Base-by-base conservation (phyloP, 306 rosid species). In the Betula pendula region DNA sequence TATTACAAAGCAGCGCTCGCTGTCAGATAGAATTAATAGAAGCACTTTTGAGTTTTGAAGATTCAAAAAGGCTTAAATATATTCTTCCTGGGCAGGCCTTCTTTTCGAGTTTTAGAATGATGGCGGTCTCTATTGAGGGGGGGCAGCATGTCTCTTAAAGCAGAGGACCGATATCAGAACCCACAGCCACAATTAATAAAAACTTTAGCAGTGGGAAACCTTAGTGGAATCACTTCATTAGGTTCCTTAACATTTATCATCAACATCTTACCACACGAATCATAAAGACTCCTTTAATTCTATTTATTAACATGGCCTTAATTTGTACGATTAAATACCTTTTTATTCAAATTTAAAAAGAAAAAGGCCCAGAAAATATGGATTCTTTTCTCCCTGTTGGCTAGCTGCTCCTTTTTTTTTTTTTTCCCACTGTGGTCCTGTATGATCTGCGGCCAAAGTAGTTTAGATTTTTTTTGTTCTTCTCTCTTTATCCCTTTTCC, bases 71-170 rank as follows among this genome's bases (percentile, higher is more conserved):
- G 5, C 35, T 53, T 53, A 20, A 14, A 73, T 38, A 80, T 87
- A 76, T 77, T 83, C 80, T 72, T 74, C 59, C 65, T 67, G 66
- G 52, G 74, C 52, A 80, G 44, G 47, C 52, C 74, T 38, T 24
- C 29, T 56, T 62, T 82, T 75, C 66, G 17, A 77, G 85, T 24
- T 24, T 74, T 56, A 72, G 82, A 83, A 88, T 76, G 87, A 92
- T 90, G 88, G 81, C 65, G 89, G 89, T 82, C 81, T 55, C 80
- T 22, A 47, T 65, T 76, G 80, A 85, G 81, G 87, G 91, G 90
- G 87, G 90, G 83, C 90, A 89, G 13, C 81, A 71, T 89, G 97
- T 88, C 86, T 81, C 85, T 51, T 86, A 87, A 90, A 92, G 94
- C 47, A 62, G 75, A 67, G 80, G 49, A 71, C 77, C 70, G 70